phyloP scores from a whole-genome alignment of 176 grass and related monocot species.

The Guadua angustifolia region DNA sequence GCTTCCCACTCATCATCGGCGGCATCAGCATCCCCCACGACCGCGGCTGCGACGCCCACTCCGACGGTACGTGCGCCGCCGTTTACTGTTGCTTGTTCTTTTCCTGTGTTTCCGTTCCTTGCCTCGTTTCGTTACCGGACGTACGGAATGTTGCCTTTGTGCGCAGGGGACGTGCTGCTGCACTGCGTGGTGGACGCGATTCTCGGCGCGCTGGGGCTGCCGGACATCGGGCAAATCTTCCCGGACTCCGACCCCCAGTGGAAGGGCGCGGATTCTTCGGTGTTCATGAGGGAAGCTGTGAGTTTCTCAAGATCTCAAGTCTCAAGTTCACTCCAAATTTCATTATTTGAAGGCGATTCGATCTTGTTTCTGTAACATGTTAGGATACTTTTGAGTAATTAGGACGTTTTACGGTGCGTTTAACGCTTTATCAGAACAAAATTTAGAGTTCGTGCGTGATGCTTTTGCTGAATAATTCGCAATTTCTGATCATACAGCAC shows the following conservation, averaged over 20 bases:
- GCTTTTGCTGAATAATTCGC: slow-evolving; percentile 16
- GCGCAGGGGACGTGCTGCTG: slow-evolving; percentile 90
- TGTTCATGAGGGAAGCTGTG: slow-evolving; percentile 92
- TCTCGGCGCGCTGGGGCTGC: slow-evolving; percentile 91
- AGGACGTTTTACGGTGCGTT: neutral
- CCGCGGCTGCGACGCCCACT: slow-evolving; percentile 92
- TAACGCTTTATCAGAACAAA: slow-evolving; percentile 8
- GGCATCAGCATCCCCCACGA: slow-evolving; percentile 93
- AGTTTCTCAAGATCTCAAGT: slow-evolving; percentile 41
- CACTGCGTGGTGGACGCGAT: slow-evolving; percentile 99
- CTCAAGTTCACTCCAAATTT: neutral
- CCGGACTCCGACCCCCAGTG: slow-evolving; percentile 89
- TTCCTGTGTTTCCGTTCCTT: neutral
- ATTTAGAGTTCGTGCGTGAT: neutral
- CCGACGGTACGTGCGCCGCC: slow-evolving; percentile 63
- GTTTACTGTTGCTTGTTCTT: neutral
- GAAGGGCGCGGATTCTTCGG: slow-evolving; percentile 83
- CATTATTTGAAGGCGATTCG: neutral
- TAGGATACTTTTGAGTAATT: neutral
- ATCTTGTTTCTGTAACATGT: neutral
- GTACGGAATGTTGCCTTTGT: slow-evolving; percentile 1
- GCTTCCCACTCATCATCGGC: slow-evolving; percentile 91
- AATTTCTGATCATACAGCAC: neutral
- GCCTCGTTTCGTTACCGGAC: slow-evolving; percentile 2
- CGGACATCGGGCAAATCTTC: slow-evolving; percentile 98